Conservation (phyloP, 108 stramenopile species). For the Fistulifera pelliculosa region DNA sequence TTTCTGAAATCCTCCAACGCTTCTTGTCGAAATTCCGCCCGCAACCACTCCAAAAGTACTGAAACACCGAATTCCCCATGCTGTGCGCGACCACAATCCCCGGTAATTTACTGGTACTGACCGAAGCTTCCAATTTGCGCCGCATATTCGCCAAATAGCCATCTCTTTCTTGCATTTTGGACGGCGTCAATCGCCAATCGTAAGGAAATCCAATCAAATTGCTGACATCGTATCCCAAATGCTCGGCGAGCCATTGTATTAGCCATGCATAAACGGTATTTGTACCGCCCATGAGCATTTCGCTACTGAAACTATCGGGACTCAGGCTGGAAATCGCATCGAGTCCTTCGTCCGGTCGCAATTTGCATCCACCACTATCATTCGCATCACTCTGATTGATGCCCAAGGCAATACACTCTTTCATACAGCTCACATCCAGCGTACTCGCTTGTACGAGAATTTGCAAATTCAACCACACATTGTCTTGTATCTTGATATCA, state of each 20-base stretch:
- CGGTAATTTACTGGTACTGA: conserved; percentile 51
- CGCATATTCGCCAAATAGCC: conserved; percentile 50
- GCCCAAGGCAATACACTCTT: conserved; percentile 66
- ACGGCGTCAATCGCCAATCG: conserved; percentile 78
- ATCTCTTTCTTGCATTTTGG: conserved; percentile 69
- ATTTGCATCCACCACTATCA: conserved; percentile 64
- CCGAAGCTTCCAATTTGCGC: conserved; percentile 63
- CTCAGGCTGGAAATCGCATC: conserved; percentile 73
- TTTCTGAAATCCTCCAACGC: conserved; percentile 23
- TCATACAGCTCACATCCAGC: conserved; percentile 58
- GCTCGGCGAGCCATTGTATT: conserved; percentile 79
- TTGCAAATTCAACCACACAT: conserved; percentile 80
- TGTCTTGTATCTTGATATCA: conserved; percentile 79
- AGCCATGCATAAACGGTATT: conserved; percentile 86
- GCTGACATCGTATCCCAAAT: conserved; percentile 75
- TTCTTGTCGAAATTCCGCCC: conserved; percentile 63
- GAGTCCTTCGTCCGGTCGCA: conserved; percentile 82
- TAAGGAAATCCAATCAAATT: conserved; percentile 77
- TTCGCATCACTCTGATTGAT: conserved; percentile 69
- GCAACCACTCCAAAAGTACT: conserved; percentile 80
- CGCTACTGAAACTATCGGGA: conserved; percentile 51
- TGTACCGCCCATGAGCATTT: conserved; percentile 63
- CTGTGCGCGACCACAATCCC: conserved; percentile 86
- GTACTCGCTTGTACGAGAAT: conserved; percentile 74
- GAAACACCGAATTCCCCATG: conserved; percentile 75